Evolutionary conservation across 1,139 yeast genomes (phyloP).

Genomic region (Saccharomyces pastorianus): DNA sequence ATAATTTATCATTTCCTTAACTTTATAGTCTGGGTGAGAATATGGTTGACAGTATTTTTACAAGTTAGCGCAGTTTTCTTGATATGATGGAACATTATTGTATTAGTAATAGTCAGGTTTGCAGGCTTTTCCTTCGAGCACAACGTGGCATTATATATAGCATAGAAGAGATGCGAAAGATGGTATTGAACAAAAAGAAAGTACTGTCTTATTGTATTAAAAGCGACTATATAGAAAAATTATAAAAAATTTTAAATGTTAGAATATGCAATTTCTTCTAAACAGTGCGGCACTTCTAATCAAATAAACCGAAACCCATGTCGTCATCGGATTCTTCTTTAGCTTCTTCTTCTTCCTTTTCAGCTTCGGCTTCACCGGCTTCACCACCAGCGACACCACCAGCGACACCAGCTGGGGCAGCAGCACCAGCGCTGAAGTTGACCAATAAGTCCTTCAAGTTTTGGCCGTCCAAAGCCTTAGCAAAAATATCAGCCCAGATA

Average conservation of each 20-base stretch:
- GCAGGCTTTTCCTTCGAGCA: neutral
- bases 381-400: constrained; percentile 51
- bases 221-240: constrained; percentile 7
- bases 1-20: constrained; percentile 13
- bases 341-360: constrained; percentile 46
- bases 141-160: neutral
- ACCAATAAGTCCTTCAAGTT: constrained; percentile 69
- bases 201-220: constrained; percentile 6
- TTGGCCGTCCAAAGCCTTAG: constrained; percentile 75
- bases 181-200: neutral
- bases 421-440: constrained; percentile 69
- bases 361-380: constrained; percentile 51
- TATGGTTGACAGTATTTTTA: neutral
- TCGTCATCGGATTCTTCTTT: constrained; percentile 61
- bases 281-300: constrained; percentile 37
- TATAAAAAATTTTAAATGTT: constrained; percentile 1
- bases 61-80: neutral
- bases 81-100: neutral
- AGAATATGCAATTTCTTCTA: constrained; percentile 1
- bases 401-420: constrained; percentile 53
- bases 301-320: constrained; percentile 84
- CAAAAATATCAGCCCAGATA: constrained; percentile 76
- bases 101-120: too few species aligned
- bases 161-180: neutral
- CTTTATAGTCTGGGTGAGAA: neutral